Percentiles rank a stretch among this genome's conserved stretches.
phyloP scores from a whole-genome alignment of 305 asterid genomes.

The Ilex paraguariensis region DNA sequence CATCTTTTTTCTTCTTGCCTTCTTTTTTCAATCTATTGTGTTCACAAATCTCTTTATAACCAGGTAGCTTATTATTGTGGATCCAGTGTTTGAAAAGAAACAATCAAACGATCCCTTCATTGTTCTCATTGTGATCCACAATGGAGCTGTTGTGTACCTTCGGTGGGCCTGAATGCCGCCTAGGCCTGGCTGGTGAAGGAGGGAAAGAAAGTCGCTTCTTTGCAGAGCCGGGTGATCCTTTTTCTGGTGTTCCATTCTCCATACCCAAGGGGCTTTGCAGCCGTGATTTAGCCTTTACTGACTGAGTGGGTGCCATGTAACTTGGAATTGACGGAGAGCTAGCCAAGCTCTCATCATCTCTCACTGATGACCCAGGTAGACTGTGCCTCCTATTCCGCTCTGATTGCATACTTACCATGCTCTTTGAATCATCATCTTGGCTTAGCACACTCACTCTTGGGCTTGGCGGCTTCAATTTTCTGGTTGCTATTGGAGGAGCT shows the following conservation, averaged over 20 bases:
- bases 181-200: constrained; percentile 73
- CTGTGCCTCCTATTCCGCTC: constrained; percentile 81
- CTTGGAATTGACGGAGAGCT: constrained; percentile 77
- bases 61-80: constrained; percentile 5
- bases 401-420: constrained; percentile 61
- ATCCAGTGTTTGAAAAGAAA: background rate
- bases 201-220: constrained; percentile 89
- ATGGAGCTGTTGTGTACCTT: constrained; percentile 38
- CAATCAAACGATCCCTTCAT: constrained; percentile 27
- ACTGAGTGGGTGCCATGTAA: constrained; percentile 77
- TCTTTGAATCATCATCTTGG: constrained; percentile 78
- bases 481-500: constrained; percentile 25
- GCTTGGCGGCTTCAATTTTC: constrained; percentile 61
- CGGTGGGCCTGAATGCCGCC: constrained; percentile 73
- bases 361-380: constrained; percentile 69
- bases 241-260: constrained; percentile 58
- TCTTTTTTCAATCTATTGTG: constrained; percentile 13
- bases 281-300: constrained; percentile 79
- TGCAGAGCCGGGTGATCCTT: constrained; percentile 41
- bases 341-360: constrained; percentile 85
- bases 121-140: constrained; percentile 17
- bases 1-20: constrained; percentile 22
- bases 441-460: constrained; percentile 44
- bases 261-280: constrained; percentile 56
- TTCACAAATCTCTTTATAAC: background rate